Evolutionary conservation across 106 monocot genomes (phyloP), one percentile per base, ranked within the genome.

Genomic region (Posidonia australis): DNA sequence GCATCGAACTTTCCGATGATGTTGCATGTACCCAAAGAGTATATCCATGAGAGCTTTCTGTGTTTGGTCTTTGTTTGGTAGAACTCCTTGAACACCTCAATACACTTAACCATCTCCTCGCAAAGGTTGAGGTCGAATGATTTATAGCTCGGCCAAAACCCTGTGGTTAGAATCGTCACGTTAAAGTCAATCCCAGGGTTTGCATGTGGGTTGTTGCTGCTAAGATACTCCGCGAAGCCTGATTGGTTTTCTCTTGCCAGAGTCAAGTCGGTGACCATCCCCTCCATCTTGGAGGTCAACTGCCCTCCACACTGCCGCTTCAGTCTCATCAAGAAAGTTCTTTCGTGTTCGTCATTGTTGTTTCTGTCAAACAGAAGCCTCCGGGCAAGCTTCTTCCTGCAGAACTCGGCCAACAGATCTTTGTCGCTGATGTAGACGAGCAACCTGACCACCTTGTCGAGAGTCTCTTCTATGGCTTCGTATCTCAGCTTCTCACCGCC

Each of bases 91-190:
- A 94, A 94, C 6, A 70, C 65, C 49, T 77, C 70, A 24, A 77
- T 64, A 51, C 70, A 63, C 28, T 65, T 65, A 32, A 77, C 93
- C 86, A 94, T 86, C 73, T 94, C 93, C 19, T 64, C 73, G 69
- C 86, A 89, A 76, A 94, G 93, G 66, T 83, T 94, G 64, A 94
- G 81, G 60, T 94, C 89, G 67, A 80, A 84, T 20, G 89, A 82
- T 74, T 86, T 89, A 54, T 89, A 94, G 62, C 79, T 89, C 41
- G 93, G 93, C 93, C 93, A 94, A 64, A 86, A 94, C 73, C 93
- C 96, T 63, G 96, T 90, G 51, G 90, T 96, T 22, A 96, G 62
- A 29, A 96, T 82, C 32, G 80, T 96, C 27, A 90, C 90, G 3
- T 84, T 84, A 42, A 96, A 68, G 58, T 90, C 94, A 73, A 94